Base-by-base conservation (phyloP, 2,329 filamentous ascomycete species). In the Neofusicoccum ribis region DNA sequence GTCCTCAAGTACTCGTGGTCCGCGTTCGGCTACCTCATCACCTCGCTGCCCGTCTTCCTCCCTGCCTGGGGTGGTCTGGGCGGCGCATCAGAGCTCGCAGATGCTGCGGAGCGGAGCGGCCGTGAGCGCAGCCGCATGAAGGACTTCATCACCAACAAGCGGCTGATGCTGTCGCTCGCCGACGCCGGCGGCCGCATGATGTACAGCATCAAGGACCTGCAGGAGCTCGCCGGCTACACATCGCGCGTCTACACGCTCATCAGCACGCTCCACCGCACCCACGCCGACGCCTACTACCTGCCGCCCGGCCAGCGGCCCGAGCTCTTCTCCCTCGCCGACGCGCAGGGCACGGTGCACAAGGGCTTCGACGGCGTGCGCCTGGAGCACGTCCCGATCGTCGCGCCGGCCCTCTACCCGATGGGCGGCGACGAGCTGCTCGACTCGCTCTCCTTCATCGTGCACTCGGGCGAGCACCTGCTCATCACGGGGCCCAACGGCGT, bases 1-100 rank as follows among this genome's bases (percentile, higher is more conserved):
- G 92, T 99, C 56, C 82, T 99, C 66, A 99, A 99, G 77, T 99
- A 99, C 76, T 95, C 92, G 69, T 99, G 95, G 95, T 98, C 93
- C 68, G 95, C 95, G 0, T 97, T 97, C 74, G 95, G 95, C 41
- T 99, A 99, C 73, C 85, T 98, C 41, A 85, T 99, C 65, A 95
- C 94, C 1, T 96, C 94, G 3, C 83, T 99, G 11, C 95, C 95
- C 0, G 90, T 98, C 54, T 99, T 98, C 80, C 83, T 99, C 17
- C 95, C 95, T 0, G 91, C 92, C 0, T 97, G 95, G 92, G 93
- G 93, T 64, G 94, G 95, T 36, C 79, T 94, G 39, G 92, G 90
- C 51, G 91, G 91, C 44, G 84, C 85, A 15, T 80, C 88, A 63
- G 91, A 96, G 77, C 82, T 91, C 71, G 78, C 84, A 1, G 84